Evolutionary conservation across 768 basidiomycete genomes (phyloP).

Genomic region (Leccinum subgranulosum): DNA sequence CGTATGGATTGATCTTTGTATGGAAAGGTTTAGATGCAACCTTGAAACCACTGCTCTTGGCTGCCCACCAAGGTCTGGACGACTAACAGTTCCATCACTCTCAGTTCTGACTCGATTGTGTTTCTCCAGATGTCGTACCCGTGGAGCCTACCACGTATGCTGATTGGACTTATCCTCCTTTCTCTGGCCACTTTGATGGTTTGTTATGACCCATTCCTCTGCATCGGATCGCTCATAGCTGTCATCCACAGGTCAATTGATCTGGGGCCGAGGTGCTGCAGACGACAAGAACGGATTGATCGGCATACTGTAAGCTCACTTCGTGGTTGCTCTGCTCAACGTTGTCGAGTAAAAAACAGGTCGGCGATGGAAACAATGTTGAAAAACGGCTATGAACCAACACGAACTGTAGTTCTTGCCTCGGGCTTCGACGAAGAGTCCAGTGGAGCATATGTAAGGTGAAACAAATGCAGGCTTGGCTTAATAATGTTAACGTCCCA

Average conservation of each 20-base stretch:
- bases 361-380: constrained; percentile 63
- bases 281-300: constrained; percentile 72
- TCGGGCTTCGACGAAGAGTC: constrained; percentile 81
- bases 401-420: constrained; percentile 56
- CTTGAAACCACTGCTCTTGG: constrained; percentile 55
- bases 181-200: constrained; percentile 62
- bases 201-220: neutral
- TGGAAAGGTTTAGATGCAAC: constrained; percentile 51
- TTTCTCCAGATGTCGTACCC: constrained; percentile 59
- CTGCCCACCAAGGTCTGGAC: constrained; percentile 50
- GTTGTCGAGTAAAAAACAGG: constrained; percentile 24
- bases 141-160: constrained; percentile 53
- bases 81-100: neutral
- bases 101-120: neutral
- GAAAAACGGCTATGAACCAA: constrained; percentile 59
- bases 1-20: constrained; percentile 55
- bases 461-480: neutral
- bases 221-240: neutral
- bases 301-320: constrained; percentile 48
- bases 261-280: constrained; percentile 50
- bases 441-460: constrained; percentile 43
- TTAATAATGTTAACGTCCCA: neutral
- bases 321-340: neutral
- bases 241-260: constrained; percentile 27
- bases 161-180: constrained; percentile 61